Evolutionary conservation across 345 rosid species (phyloP), one percentile per base, ranked within the genome.

Genomic region (Citrus australasica): DNA sequence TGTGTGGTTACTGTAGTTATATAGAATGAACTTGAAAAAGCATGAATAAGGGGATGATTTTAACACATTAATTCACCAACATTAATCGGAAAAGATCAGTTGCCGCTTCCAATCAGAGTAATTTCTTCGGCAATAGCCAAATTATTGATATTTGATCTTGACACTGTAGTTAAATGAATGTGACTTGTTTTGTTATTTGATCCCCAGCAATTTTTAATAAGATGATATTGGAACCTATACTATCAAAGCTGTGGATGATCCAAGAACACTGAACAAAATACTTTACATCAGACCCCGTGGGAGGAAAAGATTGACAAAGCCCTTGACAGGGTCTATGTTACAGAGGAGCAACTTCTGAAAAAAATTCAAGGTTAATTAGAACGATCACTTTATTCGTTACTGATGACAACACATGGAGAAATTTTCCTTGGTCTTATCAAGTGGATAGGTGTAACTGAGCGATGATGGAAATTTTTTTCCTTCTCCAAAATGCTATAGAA

Each of bases 241-340:
- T 5, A 87, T 90, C 64, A 84, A 59, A 42, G 87, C 90, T 0
- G 83, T 86, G 21, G 91, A 88, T 80, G 91, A 90, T 83, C 89
- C 89, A 27, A 78, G 89, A 76, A 87, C 94, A 21, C 58, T 87
- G 81, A 90, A 90, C 84, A 90, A 87, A 79, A 80, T 82, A 73
- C 79, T 90, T 40, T 85, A 87, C 77, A 53, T 90, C 83, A 76
- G 42, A 9, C 42, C 10, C 68, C 87, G 64, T 90, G 91, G 94
- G 94, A 90, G 82, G 89, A 81, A 67, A 90, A 89, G 79, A 87
- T 89, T 2, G 89, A 87, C 51, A 89, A 74, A 67, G 84, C 88
- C 66, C 86, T 91, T 5, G 86, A 88, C 64, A 82, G 83, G 72
- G 71, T 79, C 72, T 84, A 89, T 14, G 64, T 91, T 76, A 77